These are phyloP conservation scores for Jatropha curcas DNA, from an alignment of 345 rosid genomes.

Conservation along the genomic window DNA sequence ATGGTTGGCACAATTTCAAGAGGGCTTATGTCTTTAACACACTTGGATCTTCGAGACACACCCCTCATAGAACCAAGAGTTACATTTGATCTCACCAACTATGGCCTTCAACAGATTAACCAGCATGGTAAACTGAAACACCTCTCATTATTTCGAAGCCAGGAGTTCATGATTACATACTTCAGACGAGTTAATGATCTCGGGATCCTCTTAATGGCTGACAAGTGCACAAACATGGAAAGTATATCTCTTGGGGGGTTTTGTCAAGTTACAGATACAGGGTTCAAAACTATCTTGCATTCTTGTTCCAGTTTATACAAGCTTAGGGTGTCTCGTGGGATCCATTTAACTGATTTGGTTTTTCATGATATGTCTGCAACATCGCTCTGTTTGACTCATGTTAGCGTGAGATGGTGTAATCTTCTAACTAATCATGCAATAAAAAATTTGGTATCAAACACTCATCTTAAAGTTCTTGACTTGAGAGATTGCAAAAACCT, in stretches of 20 bases:
- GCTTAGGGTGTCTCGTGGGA: conserved; percentile 73
- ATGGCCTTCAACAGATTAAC: conserved; percentile 82
- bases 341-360: conserved; percentile 76
- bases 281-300: conserved; percentile 81
- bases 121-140: conserved; percentile 72
- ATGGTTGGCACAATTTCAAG: conserved; percentile 70
- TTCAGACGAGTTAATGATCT: conserved; percentile 88
- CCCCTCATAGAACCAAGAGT: conserved; percentile 69
- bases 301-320: conserved; percentile 75
- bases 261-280: conserved; percentile 84
- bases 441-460: conserved; percentile 55
- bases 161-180: conserved; percentile 63
- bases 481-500: conserved; percentile 75
- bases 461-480: conserved; percentile 61
- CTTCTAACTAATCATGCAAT: conserved; percentile 74
- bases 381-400: conserved; percentile 68
- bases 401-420: conserved; percentile 82
- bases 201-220: conserved; percentile 90
- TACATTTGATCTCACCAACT: conserved; percentile 73
- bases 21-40: conserved; percentile 60
- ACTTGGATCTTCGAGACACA: conserved; percentile 87
- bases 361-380: conserved; percentile 91
- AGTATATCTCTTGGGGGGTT: conserved; percentile 87
- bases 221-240: conserved; percentile 74
- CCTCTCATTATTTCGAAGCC: conserved; percentile 80